Percentiles rank a stretch among this genome's conserved stretches.
phyloP scores from a whole-genome alignment of 2,329 filamentous ascomycete genomes.

The Trichoderma sp. region DNA sequence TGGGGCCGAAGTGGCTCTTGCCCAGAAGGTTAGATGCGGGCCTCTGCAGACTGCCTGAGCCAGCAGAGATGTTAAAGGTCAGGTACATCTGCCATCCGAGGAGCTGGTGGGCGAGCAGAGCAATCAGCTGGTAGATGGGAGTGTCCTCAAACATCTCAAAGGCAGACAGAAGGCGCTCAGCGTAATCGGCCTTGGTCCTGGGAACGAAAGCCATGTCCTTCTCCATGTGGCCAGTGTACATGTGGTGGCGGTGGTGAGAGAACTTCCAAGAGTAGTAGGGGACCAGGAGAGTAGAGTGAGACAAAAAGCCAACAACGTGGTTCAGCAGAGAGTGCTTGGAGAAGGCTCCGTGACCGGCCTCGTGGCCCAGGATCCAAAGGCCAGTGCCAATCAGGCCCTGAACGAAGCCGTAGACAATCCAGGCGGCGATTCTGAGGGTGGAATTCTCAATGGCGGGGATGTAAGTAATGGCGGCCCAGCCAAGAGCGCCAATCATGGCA shows the following conservation, averaged over 20 bases:
- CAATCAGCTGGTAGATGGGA: slow-evolving; percentile 58
- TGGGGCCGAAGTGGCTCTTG: slow-evolving; percentile 63
- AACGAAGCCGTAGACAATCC: slow-evolving; percentile 60
- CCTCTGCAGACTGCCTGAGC: slow-evolving; percentile 13
- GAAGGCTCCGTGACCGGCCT: slow-evolving; percentile 72
- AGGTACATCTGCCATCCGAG: slow-evolving; percentile 68
- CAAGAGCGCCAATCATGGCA: slow-evolving; percentile 52
- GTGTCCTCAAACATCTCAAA: slow-evolving; percentile 65
- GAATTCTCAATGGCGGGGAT: slow-evolving; percentile 55
- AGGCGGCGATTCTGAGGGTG: slow-evolving; percentile 13
- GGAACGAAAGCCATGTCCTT: slow-evolving; percentile 43
- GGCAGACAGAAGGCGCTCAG: slow-evolving; percentile 36
- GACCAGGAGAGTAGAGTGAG: slow-evolving; percentile 68
- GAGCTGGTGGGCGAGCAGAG: slow-evolving; percentile 64
- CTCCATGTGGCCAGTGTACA: slow-evolving; percentile 68
- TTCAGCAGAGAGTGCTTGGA: slow-evolving; percentile 61
- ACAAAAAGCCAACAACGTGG: slow-evolving; percentile 63
- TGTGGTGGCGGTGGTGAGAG: slow-evolving; percentile 71
- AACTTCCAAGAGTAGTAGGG: slow-evolving; percentile 77
- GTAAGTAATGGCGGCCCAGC: slow-evolving; percentile 56
- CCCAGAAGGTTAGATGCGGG: slow-evolving; percentile 38
- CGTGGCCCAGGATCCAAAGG: slow-evolving; percentile 72
- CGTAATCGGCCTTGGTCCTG: slow-evolving; percentile 13
- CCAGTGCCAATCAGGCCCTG: slow-evolving; percentile 70
- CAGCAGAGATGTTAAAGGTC: slow-evolving; percentile 57